phyloP scores from a whole-genome alignment of 2,329 filamentous ascomycete species.

The Verticillium isaacii region DNA sequence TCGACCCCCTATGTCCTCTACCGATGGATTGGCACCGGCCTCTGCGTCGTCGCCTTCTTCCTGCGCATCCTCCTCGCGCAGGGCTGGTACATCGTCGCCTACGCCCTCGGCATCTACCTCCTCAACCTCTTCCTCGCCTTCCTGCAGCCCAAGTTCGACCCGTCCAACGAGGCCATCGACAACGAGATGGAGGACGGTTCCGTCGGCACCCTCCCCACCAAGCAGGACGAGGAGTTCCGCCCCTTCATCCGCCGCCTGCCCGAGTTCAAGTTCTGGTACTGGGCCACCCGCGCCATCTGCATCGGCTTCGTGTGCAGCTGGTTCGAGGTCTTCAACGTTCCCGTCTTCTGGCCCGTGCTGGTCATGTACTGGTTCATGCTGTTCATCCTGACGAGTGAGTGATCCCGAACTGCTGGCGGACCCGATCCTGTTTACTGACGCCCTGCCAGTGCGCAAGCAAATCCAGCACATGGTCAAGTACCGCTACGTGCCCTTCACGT shows the following conservation, averaged over 20 bases:
- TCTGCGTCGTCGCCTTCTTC: constrained; percentile 75
- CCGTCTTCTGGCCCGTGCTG: constrained; percentile 97
- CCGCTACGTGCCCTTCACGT: constrained; percentile 90
- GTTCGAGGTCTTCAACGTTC: constrained; percentile 92
- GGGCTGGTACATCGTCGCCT: constrained; percentile 99
- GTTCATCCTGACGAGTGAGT: constrained; percentile 89
- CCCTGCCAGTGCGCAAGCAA: constrained; percentile 82
- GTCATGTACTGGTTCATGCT: constrained; percentile 99
- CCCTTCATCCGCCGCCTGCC: constrained; percentile 94
- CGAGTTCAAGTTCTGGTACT: constrained; percentile 99
- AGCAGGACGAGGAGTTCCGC: constrained; percentile 95
- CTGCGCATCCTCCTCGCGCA: constrained; percentile 85
- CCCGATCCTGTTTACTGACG: not conserved
- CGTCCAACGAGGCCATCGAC: constrained; percentile 83
- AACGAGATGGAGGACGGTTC: constrained; percentile 95
- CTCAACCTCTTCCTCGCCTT: constrained; percentile 99
- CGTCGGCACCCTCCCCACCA: constrained; percentile 78
- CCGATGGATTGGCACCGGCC: constrained; percentile 82
- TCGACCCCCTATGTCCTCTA: constrained; percentile 86
- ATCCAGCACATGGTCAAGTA: constrained; percentile 99
- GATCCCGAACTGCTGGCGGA: not conserved
- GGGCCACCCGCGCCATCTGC: constrained; percentile 78
- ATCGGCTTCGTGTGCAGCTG: constrained; percentile 86
- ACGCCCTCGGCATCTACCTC: constrained; percentile 96
- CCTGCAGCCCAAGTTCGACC: constrained; percentile 97